Conservation (phyloP, 805 yeast genomes). For the Barnettozyma pratensis region DNA sequence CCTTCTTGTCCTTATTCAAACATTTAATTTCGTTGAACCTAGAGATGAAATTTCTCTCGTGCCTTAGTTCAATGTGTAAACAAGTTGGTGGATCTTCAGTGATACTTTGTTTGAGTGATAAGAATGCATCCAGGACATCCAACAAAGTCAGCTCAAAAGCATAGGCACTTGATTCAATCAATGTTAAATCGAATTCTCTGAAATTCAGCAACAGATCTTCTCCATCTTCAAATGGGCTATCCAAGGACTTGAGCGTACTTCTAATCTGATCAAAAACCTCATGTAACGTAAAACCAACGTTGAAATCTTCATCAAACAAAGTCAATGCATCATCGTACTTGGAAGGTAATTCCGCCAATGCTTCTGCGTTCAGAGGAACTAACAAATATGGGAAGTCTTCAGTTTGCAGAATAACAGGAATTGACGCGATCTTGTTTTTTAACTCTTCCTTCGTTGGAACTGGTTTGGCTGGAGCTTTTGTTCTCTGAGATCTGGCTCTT, state of each 20-base stretch:
- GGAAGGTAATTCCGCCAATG: neutral
- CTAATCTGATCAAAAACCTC: constrained; percentile 18
- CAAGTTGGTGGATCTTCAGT: constrained; percentile 8
- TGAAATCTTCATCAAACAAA: constrained; percentile 17
- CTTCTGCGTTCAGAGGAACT: constrained; percentile 13
- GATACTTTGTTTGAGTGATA: constrained; percentile 1
- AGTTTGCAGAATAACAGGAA: constrained; percentile 19
- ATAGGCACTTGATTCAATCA: constrained; percentile 16
- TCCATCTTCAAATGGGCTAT: constrained; percentile 16
- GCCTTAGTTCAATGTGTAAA: constrained; percentile 11
- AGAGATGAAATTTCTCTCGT: constrained; percentile 13
- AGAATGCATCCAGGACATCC: constrained; percentile 16
- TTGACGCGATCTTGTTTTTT: constrained; percentile 4
- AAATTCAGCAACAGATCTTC: constrained; percentile 18
- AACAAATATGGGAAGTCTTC: constrained; percentile 18
- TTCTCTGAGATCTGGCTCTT: neutral
- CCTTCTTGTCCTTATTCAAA: neutral
- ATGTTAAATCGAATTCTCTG: constrained; percentile 14
- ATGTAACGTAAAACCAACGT: constrained; percentile 9
- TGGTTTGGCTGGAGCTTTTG: neutral
- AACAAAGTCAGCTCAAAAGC: constrained; percentile 15
- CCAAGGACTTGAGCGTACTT: constrained; percentile 12
- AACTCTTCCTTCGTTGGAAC: neutral
- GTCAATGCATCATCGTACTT: constrained; percentile 14
- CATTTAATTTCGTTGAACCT: constrained; percentile 12